A percentile compares a stretch with the other conserved stretches of the same genome.
Evolutionary conservation across 164 flowering plant genomes (phyloP).

Genomic region (Tetracentron sinense): DNA sequence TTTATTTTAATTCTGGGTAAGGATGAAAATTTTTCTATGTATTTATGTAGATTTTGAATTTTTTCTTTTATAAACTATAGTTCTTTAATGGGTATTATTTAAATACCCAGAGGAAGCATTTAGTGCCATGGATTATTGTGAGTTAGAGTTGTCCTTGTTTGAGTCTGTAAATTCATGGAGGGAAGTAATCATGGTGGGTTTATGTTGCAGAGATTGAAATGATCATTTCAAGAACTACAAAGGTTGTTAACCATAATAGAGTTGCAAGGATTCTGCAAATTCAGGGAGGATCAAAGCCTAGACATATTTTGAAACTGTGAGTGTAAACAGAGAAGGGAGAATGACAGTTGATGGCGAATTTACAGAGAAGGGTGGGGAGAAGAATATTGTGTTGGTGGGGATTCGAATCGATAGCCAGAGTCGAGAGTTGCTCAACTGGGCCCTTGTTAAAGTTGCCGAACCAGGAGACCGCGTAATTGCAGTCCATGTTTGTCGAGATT

Average conservation of each 20-base stretch:
- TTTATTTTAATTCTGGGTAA: no score
- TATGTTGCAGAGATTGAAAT: constrained; percentile 21
- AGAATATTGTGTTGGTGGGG: constrained; percentile 68
- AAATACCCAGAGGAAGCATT: no score
- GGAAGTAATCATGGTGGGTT: background rate
- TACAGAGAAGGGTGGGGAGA: constrained; percentile 14
- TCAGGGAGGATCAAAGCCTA: constrained; percentile 3
- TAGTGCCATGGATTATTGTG: no score
- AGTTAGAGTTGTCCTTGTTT: no score
- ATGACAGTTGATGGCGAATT: constrained; percentile 33
- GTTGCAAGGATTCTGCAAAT: constrained; percentile 15
- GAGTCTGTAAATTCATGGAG: no score
- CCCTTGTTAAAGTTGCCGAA: constrained; percentile 71
- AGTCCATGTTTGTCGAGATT: constrained; percentile 52
- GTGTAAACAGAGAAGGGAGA: background rate
- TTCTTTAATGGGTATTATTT: no score
- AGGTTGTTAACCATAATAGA: background rate
- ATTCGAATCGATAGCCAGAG: constrained; percentile 40
- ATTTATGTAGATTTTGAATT: no score
- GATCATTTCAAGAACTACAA: background rate
- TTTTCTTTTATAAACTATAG: no score
- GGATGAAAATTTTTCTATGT: no score
- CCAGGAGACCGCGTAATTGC: constrained; percentile 72
- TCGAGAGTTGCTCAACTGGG: constrained; percentile 63
- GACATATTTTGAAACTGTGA: constrained; percentile 16